These are phyloP conservation scores for Solanum ossicruentum DNA, from an alignment of 257 asterid genomes.

Conservation along the genomic window DNA sequence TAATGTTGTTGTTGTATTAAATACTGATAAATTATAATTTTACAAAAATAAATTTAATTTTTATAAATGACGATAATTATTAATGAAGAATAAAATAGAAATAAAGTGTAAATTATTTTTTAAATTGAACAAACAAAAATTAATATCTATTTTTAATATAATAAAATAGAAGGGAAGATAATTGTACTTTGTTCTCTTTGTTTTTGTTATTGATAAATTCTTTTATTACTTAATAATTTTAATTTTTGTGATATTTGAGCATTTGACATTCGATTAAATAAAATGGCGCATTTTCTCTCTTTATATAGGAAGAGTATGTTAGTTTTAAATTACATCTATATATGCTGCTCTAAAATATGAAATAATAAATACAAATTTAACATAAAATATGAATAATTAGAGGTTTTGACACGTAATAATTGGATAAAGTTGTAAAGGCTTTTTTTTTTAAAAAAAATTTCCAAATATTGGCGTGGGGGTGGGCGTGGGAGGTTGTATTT, in stretches of 20 bases:
- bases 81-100: background rate
- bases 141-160: too few relatives aligned
- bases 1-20: too few relatives aligned
- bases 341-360: background rate
- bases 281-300: background rate
- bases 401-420: background rate
- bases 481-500: background rate
- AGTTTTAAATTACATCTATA: background rate
- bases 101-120: too few relatives aligned
- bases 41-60: background rate
- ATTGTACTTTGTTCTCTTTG: too few relatives aligned
- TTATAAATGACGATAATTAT: background rate
- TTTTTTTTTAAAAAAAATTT: background rate
- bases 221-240: too few relatives aligned
- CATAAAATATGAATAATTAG: background rate
- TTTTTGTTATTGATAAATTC: too few relatives aligned
- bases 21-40: too few relatives aligned
- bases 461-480: background rate
- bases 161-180: too few relatives aligned
- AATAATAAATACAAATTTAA: background rate
- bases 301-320: too few relatives aligned
- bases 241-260: too few relatives aligned
- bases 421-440: background rate
- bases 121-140: too few relatives aligned
- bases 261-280: too few relatives aligned